phyloP scores from a whole-genome alignment of 371 early-diverging fungal genomes.

The Phascolomyces articulosus region DNA sequence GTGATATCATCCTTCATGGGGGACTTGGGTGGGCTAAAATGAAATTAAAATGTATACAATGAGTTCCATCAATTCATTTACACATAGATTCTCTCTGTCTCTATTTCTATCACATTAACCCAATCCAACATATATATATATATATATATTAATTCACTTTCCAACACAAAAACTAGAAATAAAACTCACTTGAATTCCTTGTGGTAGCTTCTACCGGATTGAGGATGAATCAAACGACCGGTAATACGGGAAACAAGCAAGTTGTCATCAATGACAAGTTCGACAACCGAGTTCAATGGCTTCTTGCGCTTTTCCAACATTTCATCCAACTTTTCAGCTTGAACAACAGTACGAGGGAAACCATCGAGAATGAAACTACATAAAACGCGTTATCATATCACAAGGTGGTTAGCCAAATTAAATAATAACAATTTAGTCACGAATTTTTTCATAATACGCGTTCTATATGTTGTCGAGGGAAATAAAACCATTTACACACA shows the following conservation, averaged over 20 bases:
- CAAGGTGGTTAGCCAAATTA: too few relatives aligned
- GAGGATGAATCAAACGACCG: slow-evolving; percentile 93
- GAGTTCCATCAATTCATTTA: too few relatives aligned
- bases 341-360: slow-evolving; percentile 98
- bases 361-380: slow-evolving; percentile 98
- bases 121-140: not conserved
- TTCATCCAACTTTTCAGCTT: slow-evolving; percentile 97
- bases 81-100: not conserved
- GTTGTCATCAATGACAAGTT: slow-evolving; percentile 92
- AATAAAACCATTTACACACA: not conserved
- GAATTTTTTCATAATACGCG: not conserved
- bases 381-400: not conserved
- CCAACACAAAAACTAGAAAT: not conserved
- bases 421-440: not conserved
- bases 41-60: too few relatives aligned
- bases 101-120: not conserved
- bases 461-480: not conserved
- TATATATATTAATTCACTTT: too few relatives aligned
- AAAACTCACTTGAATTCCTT: slow-evolving; percentile 78
- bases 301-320: slow-evolving; percentile 87
- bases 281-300: slow-evolving; percentile 90
- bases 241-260: slow-evolving; percentile 95
- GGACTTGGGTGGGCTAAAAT: slow-evolving; percentile 86
- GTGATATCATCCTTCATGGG: slow-evolving; percentile 94
- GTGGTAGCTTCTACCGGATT: slow-evolving; percentile 98